phyloP scores from a whole-genome alignment of 495 filamentous ascomycete species.

The Aspergillus sclerotiicarbonarius region DNA sequence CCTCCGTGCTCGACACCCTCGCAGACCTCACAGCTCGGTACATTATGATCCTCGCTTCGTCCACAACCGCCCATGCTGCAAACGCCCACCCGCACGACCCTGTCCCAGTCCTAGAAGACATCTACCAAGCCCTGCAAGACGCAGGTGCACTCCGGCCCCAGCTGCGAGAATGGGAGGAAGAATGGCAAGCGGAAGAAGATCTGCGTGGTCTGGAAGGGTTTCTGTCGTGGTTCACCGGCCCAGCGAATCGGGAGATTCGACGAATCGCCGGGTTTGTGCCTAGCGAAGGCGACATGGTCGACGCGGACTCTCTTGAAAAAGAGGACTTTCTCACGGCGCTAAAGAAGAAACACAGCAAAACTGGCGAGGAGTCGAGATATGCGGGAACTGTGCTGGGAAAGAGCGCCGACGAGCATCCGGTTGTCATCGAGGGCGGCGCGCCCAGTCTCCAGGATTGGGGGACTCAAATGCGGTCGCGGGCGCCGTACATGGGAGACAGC shows the following conservation, averaged over 20 bases:
- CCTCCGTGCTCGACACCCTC: conserved; percentile 74
- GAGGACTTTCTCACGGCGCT: conserved; percentile 76
- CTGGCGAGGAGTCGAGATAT: conserved; percentile 76
- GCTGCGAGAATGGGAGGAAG: conserved; percentile 55
- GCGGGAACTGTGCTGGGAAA: conserved; percentile 76
- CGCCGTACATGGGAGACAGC: conserved; percentile 28
- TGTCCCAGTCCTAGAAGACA: conserved; percentile 63
- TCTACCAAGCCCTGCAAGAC: conserved; percentile 78
- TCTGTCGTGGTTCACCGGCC: conserved; percentile 68
- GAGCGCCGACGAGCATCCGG: conserved; percentile 59
- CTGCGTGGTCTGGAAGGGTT: conserved; percentile 70
- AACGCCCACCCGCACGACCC: conserved; percentile 51
- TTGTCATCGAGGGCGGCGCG: conserved; percentile 71
- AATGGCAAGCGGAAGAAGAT: conserved; percentile 64
- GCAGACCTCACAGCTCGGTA: conserved; percentile 75
- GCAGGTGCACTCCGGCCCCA: conserved; percentile 67
- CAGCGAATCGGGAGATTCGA: conserved; percentile 68
- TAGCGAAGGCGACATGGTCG: conserved; percentile 45
- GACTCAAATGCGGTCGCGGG: conserved; percentile 35
- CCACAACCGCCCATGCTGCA: conserved; percentile 60
- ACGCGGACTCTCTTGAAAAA: conserved; percentile 48
- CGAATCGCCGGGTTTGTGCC: conserved; percentile 58
- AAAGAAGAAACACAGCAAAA: conserved; percentile 84
- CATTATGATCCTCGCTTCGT: conserved; percentile 62
- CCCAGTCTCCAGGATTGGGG: conserved; percentile 69